Evolutionary conservation across 441 rosid genomes (phyloP).

Genomic region (Rhodomyrtus psidioides): DNA sequence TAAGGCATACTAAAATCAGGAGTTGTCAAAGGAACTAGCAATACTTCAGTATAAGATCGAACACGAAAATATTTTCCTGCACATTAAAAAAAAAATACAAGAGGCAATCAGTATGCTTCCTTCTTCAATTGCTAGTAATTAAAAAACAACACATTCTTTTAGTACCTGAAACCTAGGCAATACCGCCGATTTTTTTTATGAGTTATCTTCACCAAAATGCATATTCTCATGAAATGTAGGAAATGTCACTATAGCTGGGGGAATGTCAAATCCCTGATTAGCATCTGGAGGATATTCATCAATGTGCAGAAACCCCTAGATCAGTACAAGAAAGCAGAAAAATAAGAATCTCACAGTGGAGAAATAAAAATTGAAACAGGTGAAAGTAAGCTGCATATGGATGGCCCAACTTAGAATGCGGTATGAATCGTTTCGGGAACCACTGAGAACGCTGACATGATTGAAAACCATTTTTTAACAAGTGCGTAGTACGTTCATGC

Average conservation of each 20-base stretch:
- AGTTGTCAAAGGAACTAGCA: slow-evolving; percentile 90
- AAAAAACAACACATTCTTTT: background rate
- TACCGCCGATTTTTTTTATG: slow-evolving; percentile 29
- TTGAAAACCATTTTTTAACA: background rate
- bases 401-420: background rate
- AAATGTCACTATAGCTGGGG: slow-evolving; percentile 77
- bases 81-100: slow-evolving; percentile 3
- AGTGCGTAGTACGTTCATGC: background rate
- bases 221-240: slow-evolving; percentile 47
- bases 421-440: background rate
- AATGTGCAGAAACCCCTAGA: slow-evolving; percentile 75
- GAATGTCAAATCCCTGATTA: slow-evolving; percentile 95
- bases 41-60: slow-evolving; percentile 76
- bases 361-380: background rate
- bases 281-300: slow-evolving; percentile 99
- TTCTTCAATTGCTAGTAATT: background rate
- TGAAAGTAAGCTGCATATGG: background rate
- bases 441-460: background rate
- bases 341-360: too few relatives aligned
- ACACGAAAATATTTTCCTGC: slow-evolving; percentile 58
- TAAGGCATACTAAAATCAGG: slow-evolving; percentile 99
- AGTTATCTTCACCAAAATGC: slow-evolving; percentile 26
- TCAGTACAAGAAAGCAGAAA: background rate
- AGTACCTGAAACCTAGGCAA: slow-evolving; percentile 58
- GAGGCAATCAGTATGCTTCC: background rate